phyloP scores from a whole-genome alignment of 2,329 filamentous ascomycete genomes.

The Curvularia sp. region DNA sequence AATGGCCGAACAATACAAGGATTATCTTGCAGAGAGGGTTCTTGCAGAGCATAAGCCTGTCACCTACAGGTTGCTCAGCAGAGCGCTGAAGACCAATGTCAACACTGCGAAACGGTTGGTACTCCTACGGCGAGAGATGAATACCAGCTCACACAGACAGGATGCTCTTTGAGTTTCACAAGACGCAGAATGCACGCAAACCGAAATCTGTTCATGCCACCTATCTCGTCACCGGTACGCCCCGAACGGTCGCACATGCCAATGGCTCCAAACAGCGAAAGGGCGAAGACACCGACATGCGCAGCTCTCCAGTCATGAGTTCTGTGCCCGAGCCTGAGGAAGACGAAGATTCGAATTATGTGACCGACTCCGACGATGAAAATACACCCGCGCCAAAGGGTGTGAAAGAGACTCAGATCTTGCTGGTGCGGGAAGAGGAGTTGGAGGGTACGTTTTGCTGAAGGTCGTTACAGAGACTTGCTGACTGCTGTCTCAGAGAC shows the following conservation, averaged over 20 bases:
- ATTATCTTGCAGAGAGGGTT: conserved; percentile 76
- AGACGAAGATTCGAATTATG: conserved; percentile 39
- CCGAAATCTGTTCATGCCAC: conserved; percentile 83
- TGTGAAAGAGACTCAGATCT: conserved; percentile 65
- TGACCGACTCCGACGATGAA: conserved; percentile 38
- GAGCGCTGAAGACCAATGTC: conserved; percentile 81
- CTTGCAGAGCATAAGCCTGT: conserved; percentile 78
- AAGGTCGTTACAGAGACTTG: background rate
- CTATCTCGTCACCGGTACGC: conserved; percentile 82
- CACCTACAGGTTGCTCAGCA: conserved; percentile 84
- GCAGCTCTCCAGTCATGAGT: conserved; percentile 71
- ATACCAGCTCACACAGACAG: conserved; percentile 54
- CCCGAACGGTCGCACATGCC: conserved; percentile 46
- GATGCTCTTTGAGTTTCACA: conserved; percentile 87
- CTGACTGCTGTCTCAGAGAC: conserved; percentile 59
- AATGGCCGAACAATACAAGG: conserved; percentile 66
- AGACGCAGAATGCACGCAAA: conserved; percentile 76
- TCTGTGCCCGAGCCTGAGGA: conserved; percentile 63
- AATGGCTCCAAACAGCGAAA: conserved; percentile 55
- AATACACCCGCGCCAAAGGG: conserved; percentile 48
- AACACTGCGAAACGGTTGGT: conserved; percentile 87
- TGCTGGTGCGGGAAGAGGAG: conserved; percentile 74
- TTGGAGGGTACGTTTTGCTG: conserved; percentile 64
- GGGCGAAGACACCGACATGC: conserved; percentile 72
- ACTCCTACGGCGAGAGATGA: background rate